Evolutionary conservation across 805 yeast genomes (phyloP).

Genomic region (Kodamaea kakaduensis): DNA sequence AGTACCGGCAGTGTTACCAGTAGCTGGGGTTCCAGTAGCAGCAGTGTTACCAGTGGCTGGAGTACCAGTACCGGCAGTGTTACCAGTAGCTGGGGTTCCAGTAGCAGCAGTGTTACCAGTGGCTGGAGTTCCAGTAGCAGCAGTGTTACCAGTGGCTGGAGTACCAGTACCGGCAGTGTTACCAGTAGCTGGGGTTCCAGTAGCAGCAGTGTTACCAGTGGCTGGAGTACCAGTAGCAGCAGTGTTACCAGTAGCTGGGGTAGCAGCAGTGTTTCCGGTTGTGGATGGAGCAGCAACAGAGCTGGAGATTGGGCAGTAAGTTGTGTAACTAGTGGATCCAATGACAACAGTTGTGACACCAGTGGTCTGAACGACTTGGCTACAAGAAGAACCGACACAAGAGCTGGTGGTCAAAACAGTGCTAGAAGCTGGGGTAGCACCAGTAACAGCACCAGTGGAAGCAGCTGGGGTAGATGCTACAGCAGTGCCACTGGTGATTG

Average conservation of each 20-base stretch:
- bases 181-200: conserved; percentile 4
- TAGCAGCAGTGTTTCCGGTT: too few species aligned
- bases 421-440: too few species aligned
- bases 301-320: conserved; percentile 1
- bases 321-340: too few species aligned
- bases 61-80: conserved; percentile 14
- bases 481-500: too few species aligned
- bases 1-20: conserved; percentile 31
- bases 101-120: conserved; percentile 4
- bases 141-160: conserved; percentile 5
- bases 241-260: neutral
- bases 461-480: too few species aligned
- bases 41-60: conserved; percentile 24
- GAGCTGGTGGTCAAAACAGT: too few species aligned
- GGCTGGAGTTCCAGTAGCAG: conserved; percentile 5
- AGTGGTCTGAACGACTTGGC: too few species aligned
- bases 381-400: too few species aligned
- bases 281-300: conserved; percentile 2
- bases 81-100: conserved; percentile 15
- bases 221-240: conserved; percentile 7
- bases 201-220: conserved; percentile 4
- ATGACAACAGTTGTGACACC: too few species aligned
- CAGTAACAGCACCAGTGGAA: too few species aligned
- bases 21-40: conserved; percentile 33
- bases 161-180: conserved; percentile 4